Percentiles rank a stretch among this genome's conserved stretches.
phyloP scores from a whole-genome alignment of 164 flowering plant genomes.

The Tetrastigma voinierianum region DNA sequence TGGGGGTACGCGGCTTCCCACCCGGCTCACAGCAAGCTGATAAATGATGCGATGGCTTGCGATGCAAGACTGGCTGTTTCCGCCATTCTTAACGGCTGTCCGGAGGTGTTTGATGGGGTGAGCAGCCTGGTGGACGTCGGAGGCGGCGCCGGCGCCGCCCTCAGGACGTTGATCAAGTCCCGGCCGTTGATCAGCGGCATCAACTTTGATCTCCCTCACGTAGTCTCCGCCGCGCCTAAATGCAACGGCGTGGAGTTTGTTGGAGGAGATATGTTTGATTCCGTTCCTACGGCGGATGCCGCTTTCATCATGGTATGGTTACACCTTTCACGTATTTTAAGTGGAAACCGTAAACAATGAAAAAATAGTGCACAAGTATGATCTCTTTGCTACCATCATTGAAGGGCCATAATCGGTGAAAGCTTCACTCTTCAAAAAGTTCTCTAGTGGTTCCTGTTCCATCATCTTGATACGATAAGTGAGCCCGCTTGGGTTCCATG shows the following conservation, averaged over 20 bases:
- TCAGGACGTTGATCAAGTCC: constrained; percentile 33
- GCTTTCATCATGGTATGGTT: constrained; percentile 65
- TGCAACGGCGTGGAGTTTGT: constrained; percentile 39
- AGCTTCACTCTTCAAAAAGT: too few relatives aligned
- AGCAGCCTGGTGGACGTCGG: constrained; percentile 47
- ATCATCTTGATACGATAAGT: too few relatives aligned
- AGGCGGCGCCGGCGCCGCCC: constrained; percentile 51
- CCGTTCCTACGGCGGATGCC: constrained; percentile 53
- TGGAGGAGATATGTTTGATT: constrained; percentile 53
- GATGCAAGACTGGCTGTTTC: constrained; percentile 33
- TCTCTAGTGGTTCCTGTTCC: too few relatives aligned
- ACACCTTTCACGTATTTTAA: too few relatives aligned
- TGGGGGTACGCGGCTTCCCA: constrained; percentile 42
- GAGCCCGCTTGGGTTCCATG: too few relatives aligned
- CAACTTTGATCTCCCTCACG: constrained; percentile 73
- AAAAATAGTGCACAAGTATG: too few relatives aligned
- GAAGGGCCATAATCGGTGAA: too few relatives aligned
- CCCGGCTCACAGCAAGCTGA: constrained; percentile 34
- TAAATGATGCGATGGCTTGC: constrained; percentile 58
- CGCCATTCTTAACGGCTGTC: constrained; percentile 22
- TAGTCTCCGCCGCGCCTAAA: constrained; percentile 26
- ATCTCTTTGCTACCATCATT: too few relatives aligned
- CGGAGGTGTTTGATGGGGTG: constrained; percentile 42
- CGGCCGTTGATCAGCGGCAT: constrained; percentile 55
- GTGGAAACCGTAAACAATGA: too few relatives aligned